Evolutionary conservation across 345 rosid species (phyloP).

Genomic region (Conringia planisiliqua): DNA sequence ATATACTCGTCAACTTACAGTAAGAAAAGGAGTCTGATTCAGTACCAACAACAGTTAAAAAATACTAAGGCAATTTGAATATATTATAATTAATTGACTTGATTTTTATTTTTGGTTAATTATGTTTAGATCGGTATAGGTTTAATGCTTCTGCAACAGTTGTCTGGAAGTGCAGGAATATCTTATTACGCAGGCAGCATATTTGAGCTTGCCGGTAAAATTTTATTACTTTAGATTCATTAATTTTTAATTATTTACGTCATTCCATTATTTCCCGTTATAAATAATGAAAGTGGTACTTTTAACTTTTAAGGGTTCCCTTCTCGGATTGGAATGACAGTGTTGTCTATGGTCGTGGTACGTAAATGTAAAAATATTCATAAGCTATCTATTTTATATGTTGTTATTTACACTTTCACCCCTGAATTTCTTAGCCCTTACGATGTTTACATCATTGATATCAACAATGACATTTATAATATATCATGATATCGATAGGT

Average conservation of each 20-base stretch:
- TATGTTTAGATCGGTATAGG: slow-evolving; percentile 53
- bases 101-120: not conserved
- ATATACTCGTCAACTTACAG: slow-evolving; percentile 52
- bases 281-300: not conserved
- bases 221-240: not conserved
- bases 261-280: not conserved
- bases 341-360: slow-evolving; percentile 31
- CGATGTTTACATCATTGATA: not conserved
- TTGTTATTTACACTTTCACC: not conserved
- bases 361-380: not conserved
- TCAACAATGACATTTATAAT: not conserved
- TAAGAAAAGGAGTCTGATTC: slow-evolving; percentile 22
- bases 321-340: slow-evolving; percentile 26
- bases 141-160: slow-evolving; percentile 58
- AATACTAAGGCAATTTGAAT: not conserved
- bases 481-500: not conserved
- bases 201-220: slow-evolving; percentile 52
- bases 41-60: not conserved
- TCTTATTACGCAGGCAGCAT: slow-evolving; percentile 43
- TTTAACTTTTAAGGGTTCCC: slow-evolving; percentile 30
- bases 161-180: slow-evolving; percentile 48
- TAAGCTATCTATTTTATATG: not conserved
- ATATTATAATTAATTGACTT: not conserved
- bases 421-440: not conserved
- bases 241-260: not conserved